Conservation (phyloP, 257 asterid genomes). For the Forsythia viridissima region DNA sequence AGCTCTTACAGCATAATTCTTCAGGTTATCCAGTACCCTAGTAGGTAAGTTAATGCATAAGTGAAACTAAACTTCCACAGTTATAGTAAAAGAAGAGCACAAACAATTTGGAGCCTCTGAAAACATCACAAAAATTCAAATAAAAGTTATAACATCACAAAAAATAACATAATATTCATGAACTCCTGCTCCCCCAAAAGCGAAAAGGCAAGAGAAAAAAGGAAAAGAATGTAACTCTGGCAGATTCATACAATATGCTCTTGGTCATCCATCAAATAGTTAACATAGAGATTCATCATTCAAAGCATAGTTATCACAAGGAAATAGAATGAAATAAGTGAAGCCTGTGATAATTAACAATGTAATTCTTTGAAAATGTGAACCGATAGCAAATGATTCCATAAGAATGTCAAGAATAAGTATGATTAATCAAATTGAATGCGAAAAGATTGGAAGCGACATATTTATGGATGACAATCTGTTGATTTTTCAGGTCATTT, state of each 20-base stretch:
- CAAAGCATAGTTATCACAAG: not conserved
- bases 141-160: not conserved
- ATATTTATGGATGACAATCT: not conserved
- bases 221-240: not conserved
- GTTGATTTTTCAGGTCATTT: not conserved
- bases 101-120: not conserved
- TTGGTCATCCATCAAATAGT: not conserved
- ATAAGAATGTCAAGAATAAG: not conserved
- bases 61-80: not conserved
- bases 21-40: constrained; percentile 66
- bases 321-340: not conserved
- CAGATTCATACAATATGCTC: not conserved
- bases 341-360: not conserved
- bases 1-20: constrained; percentile 89
- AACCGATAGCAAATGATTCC: not conserved
- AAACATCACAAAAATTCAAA: not conserved
- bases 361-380: not conserved
- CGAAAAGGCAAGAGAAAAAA: not conserved
- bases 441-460: not conserved
- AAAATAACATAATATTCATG: not conserved
- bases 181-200: not conserved
- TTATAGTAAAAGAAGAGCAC: not conserved
- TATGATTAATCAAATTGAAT: not conserved
- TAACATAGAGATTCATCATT: not conserved
- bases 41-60: constrained; percentile 5